Base-by-base conservation (phyloP, 345 rosid genomes). In the Acer yangbiense region DNA sequence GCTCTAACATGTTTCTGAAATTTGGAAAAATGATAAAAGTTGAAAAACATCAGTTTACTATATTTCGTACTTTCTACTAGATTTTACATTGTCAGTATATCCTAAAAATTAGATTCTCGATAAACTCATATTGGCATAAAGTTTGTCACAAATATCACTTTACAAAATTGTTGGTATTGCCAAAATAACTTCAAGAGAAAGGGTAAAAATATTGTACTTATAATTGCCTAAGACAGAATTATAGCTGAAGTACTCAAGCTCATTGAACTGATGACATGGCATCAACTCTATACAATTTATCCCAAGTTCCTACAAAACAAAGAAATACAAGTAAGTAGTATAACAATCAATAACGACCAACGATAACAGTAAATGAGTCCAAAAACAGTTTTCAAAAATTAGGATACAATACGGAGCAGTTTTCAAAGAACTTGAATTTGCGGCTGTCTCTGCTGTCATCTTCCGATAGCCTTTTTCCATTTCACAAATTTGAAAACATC, bases 191-290 rank as follows among this genome's bases (percentile, higher is more conserved):
- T 29, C 9, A 14, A 44, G 74, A 74, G 60, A 32, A 70, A 68
- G 65, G 64, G 78, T 72, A 77, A 60, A 81, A 71, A 76, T 35
- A 65, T 62, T 82, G 74, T 95, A 93, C 98, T 88, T 95, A 76
- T 89, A 88, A 75, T 92, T 93, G 77, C 89, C 97, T 87, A 90
- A 58, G 63, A 90, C 85, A 61, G 98, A 79, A 85, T 93, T 95
- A 90, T 93, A 91, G 86, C 90, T 89, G 90, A 82, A 88, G 87
- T 92, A 87, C 88, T 95, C 99, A 82, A 95, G 86, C 86, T 95
- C 99, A 81, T 95, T 95, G 82, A 95, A 95, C 83, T 95, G 98
- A 75, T 95, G 97, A 84, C 98, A 95, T 66, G 99, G 99, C 99
- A 95, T 93, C 80, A 93, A 76, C 80, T 95, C 99, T 83, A 95